Conservation (phyloP, 2,329 filamentous ascomycete genomes). For the Aspergillus floridensis region DNA sequence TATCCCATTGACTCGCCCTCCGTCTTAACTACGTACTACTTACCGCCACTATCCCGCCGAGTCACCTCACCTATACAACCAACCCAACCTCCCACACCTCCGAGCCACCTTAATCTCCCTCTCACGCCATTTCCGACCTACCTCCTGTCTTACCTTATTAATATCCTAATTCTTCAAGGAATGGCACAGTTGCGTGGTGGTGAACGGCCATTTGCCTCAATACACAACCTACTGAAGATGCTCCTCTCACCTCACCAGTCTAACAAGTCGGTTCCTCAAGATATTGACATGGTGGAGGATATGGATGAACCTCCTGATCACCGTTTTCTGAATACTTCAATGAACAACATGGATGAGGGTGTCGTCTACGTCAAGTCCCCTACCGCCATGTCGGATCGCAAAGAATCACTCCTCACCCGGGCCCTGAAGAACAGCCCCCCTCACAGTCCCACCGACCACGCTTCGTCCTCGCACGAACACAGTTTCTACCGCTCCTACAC, state of each 20-base stretch:
- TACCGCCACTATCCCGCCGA: conserved; percentile 12
- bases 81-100: conserved; percentile 1
- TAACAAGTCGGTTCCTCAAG: conserved; percentile 39
- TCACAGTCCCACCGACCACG: conserved; percentile 37
- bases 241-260: conserved; percentile 43
- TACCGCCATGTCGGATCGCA: conserved; percentile 52
- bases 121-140: conserved; percentile 9
- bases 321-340: conserved; percentile 28
- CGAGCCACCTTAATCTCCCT: neutral
- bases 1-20: conserved; percentile 10
- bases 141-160: conserved; percentile 7
- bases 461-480: conserved; percentile 41
- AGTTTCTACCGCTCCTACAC: conserved; percentile 57
- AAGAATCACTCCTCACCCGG: conserved; percentile 82
- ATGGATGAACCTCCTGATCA: conserved; percentile 83
- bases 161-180: conserved; percentile 14
- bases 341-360: conserved; percentile 27
- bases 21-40: neutral
- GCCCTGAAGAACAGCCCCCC: conserved; percentile 71
- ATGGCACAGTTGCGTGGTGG: conserved; percentile 35
- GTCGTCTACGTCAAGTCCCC: conserved; percentile 49
- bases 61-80: conserved; percentile 13
- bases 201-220: conserved; percentile 34
- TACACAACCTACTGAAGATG: conserved; percentile 47
- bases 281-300: conserved; percentile 70